Evolutionary conservation across 1,284 basidiomycete species (phyloP), one percentile per base, ranked within the genome.

Genomic region (Rhodotorula glutinis): DNA sequence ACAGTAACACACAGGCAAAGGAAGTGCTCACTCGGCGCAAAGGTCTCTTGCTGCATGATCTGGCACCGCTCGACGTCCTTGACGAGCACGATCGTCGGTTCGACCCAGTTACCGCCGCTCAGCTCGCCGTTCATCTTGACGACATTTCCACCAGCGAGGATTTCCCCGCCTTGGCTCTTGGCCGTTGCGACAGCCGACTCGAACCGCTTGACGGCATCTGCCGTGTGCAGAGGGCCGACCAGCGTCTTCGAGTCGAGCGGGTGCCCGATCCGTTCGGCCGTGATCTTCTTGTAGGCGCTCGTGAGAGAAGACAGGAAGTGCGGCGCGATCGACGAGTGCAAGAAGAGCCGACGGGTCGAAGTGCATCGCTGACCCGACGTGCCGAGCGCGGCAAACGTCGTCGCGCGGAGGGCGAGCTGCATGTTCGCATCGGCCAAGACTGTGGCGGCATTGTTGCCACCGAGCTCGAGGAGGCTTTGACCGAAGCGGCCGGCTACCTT

Each of bases 301-400:
- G 86, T 82, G 23, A 97, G 85, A 25, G 84, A 84, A 46, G 85
- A 82, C 67, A 95, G 82, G 81, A 97, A 93, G 66, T 85, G 80
- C 44, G 84, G 77, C 1, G 91, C 87, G 73, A 98, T 86, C 66
- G 85, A 80, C 53, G 86, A 85, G 79, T 98, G 94, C 64, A 97
- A 83, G 79, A 91, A 90, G 19, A 97, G 84, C 63, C 94, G 84
- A 60, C 94, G 86, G 1, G 93, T 97, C 27, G 92, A 89, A 1
- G 94, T 97, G 81, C 94, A 98, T 41, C 94, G 85, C 78, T 97
- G 94, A 29, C 94, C 94, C 43, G 91, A 90, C 52, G 94, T 97
- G 53, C 94, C 94, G 57, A 96, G 87, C 33, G 93, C 91, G 44
- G 92, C 91, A 81, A 98, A 97, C 78, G 93, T 91, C 27, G 94